Conservation (phyloP, 192 early-diverging fungal species). For the Coemansia sp. region DNA sequence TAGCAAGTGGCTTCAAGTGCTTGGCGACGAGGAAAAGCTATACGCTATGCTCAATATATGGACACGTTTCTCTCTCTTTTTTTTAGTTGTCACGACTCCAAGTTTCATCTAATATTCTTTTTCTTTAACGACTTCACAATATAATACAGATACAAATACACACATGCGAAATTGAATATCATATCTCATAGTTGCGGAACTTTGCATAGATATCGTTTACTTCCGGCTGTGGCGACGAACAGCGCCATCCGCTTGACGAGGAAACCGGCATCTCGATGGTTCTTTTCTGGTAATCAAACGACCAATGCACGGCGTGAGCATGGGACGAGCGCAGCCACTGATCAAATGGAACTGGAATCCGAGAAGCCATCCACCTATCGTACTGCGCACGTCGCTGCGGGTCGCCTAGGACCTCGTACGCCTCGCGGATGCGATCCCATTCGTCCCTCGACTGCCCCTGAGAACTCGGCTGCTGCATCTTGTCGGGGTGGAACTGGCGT, state of each 20-base stretch:
- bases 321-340: conserved; percentile 22
- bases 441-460: background rate
- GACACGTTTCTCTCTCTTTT: too few species aligned
- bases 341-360: conserved; percentile 24
- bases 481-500: conserved; percentile 30
- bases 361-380: conserved; percentile 32
- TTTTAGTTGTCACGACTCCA: too few species aligned
- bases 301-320: conserved; percentile 37
- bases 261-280: background rate
- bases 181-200: conserved; percentile 42
- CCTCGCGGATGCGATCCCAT: conserved; percentile 30
- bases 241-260: background rate
- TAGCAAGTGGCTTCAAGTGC: too few species aligned
- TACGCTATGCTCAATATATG: too few species aligned
- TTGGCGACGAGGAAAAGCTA: too few species aligned
- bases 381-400: conserved; percentile 30
- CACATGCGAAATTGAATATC: too few species aligned
- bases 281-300: conserved; percentile 15
- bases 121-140: too few species aligned
- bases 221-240: background rate
- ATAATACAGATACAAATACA: too few species aligned
- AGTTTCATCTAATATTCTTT: too few species aligned
- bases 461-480: background rate
- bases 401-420: conserved; percentile 32
- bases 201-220: conserved; percentile 24